Conservation (phyloP, 108 stramenopile species). For the Skeletonema grethae region DNA sequence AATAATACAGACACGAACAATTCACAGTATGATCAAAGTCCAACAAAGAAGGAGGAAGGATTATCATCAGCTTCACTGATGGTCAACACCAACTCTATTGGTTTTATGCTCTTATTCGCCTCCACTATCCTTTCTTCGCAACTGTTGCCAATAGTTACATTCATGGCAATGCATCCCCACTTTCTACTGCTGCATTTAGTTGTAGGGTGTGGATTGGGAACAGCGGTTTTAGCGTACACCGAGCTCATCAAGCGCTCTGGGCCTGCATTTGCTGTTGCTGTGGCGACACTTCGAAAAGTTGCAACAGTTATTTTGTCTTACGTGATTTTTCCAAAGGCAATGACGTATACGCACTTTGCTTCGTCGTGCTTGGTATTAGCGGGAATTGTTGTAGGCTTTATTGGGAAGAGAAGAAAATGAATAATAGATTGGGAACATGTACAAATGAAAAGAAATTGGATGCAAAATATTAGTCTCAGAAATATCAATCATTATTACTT, state of each 20-base stretch:
- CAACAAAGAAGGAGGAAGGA: conserved; percentile 25
- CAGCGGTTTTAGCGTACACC: conserved; percentile 66
- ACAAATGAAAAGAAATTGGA: background rate
- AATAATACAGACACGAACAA: conserved; percentile 3
- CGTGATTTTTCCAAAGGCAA: conserved; percentile 56
- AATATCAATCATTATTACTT: background rate
- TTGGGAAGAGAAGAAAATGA: background rate
- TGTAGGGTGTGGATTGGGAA: conserved; percentile 57
- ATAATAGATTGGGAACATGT: background rate
- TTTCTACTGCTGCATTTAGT: conserved; percentile 54
- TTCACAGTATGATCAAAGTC: conserved; percentile 5
- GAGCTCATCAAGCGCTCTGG: conserved; percentile 53
- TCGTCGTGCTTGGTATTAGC: conserved; percentile 34
- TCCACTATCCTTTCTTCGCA: conserved; percentile 47
- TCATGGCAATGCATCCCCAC: conserved; percentile 41
- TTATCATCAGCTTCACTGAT: conserved; percentile 56
- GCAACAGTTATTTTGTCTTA: conserved; percentile 57
- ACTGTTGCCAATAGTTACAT: conserved; percentile 26
- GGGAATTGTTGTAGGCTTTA: conserved; percentile 25
- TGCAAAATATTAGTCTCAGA: background rate
- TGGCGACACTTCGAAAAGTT: conserved; percentile 62
- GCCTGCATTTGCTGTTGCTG: conserved; percentile 63
- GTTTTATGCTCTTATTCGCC: conserved; percentile 40
- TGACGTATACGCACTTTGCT: conserved; percentile 33
- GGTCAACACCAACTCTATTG: conserved; percentile 70